A percentile compares a stretch with the other conserved stretches of the same genome.
Evolutionary conservation across 768 basidiomycete species (phyloP).

Genomic region (Cytidiella melzeri): DNA sequence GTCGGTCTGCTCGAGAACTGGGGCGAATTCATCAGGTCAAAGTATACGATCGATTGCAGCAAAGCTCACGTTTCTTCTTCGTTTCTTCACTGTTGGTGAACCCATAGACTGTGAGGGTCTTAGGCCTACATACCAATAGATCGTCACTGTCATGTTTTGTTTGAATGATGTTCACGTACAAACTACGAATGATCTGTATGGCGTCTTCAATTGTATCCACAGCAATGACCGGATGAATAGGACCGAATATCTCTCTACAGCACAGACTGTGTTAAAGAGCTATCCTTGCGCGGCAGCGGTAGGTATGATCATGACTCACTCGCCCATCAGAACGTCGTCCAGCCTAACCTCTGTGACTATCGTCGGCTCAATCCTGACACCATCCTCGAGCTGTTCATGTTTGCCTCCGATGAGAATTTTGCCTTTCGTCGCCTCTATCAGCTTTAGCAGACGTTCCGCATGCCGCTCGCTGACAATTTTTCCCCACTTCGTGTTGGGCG

Average conservation of each 20-base stretch:
- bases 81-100: not conserved
- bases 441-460: conserved; percentile 42
- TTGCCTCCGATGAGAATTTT: conserved; percentile 47
- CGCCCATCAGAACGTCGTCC: conserved; percentile 56
- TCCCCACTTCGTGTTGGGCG: conserved; percentile 33
- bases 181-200: conserved; percentile 36
- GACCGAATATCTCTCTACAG: conserved; percentile 67
- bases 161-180: not conserved
- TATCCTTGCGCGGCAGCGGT: not conserved
- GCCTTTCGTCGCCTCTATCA: conserved; percentile 53
- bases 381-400: conserved; percentile 26
- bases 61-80: not conserved
- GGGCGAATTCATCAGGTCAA: not conserved
- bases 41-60: too few relatives aligned
- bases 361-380: conserved; percentile 48
- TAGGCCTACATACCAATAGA: conserved; percentile 36
- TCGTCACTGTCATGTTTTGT: conserved; percentile 2
- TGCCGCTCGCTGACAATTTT: conserved; percentile 52
- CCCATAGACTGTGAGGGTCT: not conserved
- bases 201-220: conserved; percentile 52
- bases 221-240: conserved; percentile 56
- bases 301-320: conserved; percentile 30
- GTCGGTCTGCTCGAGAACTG: conserved; percentile 49
- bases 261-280: not conserved
- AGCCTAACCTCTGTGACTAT: conserved; percentile 47